These are phyloP conservation scores for Plantago major DNA, from an alignment of 257 asterid species.

Conservation along the genomic window DNA sequence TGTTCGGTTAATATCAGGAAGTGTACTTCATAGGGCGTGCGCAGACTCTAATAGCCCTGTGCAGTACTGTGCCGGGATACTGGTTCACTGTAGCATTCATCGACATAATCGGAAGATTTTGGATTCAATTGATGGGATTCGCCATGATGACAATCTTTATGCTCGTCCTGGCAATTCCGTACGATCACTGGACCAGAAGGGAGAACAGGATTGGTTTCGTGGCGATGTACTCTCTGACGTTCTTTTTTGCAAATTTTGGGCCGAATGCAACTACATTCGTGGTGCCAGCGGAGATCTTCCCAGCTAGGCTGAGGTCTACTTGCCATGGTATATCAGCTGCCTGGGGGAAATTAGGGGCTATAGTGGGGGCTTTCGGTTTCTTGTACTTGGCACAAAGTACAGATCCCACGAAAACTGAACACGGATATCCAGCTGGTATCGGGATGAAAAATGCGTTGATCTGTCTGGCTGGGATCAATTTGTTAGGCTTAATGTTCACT, in stretches of 20 bases:
- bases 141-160: constrained; percentile 51
- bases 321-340: constrained; percentile 70
- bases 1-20: constrained; percentile 17
- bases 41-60: too few species aligned
- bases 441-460: constrained; percentile 49
- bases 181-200: constrained; percentile 48
- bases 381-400: constrained; percentile 48
- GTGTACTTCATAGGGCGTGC: constrained; percentile 49
- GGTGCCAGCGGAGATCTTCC: constrained; percentile 66
- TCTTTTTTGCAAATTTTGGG: constrained; percentile 60
- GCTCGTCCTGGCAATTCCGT: constrained; percentile 56
- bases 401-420: constrained; percentile 44
- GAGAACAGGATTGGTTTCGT: constrained; percentile 45
- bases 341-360: constrained; percentile 54
- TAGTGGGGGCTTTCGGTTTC: constrained; percentile 61
- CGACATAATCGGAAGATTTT: constrained; percentile 41
- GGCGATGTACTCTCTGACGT: constrained; percentile 42
- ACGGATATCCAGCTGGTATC: constrained; percentile 56
- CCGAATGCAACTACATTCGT: constrained; percentile 62
- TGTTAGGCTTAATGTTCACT: constrained; percentile 40
- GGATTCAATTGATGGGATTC: constrained; percentile 48
- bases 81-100: constrained; percentile 57
- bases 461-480: constrained; percentile 36
- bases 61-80: constrained; percentile 65
- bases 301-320: constrained; percentile 51